These are phyloP conservation scores for Asclepias syriaca DNA, from an alignment of 257 asterid species.

Conservation along the genomic window DNA sequence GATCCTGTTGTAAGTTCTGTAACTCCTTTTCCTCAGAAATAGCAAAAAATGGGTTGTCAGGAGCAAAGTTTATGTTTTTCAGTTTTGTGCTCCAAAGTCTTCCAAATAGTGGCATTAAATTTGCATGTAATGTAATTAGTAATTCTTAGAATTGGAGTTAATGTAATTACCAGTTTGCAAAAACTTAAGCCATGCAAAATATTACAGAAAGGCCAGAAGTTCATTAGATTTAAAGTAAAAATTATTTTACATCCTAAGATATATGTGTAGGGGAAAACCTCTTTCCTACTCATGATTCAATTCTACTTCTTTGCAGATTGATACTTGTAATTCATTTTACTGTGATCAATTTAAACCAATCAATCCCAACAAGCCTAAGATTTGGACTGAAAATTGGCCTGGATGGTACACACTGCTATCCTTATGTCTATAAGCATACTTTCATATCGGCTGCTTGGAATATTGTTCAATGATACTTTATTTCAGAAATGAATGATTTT, in stretches of 20 bases:
- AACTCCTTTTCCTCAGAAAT: conserved; percentile 2
- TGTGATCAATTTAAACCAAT: conserved; percentile 77
- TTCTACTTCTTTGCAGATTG: conserved; percentile 44
- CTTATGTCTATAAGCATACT: neutral
- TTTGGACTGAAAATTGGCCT: conserved; percentile 99
- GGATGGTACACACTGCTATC: conserved; percentile 61
- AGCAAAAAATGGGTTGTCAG: neutral
- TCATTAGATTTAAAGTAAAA: neutral
- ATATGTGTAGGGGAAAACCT: neutral
- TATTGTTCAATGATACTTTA: neutral
- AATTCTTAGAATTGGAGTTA: neutral
- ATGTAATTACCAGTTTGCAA: neutral
- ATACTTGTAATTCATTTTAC: conserved; percentile 85
- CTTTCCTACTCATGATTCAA: neutral
- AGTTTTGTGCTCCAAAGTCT: neutral
- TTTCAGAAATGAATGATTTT: neutral
- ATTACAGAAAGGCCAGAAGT: neutral
- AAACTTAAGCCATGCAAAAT: neutral
- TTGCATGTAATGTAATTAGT: neutral
- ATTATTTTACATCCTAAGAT: neutral
- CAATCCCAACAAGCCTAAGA: conserved; percentile 68
- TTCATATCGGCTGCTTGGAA: neutral
- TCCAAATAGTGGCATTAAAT: neutral
- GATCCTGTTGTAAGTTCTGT: conserved; percentile 56
- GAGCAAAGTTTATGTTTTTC: neutral